These are phyloP conservation scores for Cicer pinnatifidum DNA, from an alignment of 306 rosid species.

Conservation along the genomic window DNA sequence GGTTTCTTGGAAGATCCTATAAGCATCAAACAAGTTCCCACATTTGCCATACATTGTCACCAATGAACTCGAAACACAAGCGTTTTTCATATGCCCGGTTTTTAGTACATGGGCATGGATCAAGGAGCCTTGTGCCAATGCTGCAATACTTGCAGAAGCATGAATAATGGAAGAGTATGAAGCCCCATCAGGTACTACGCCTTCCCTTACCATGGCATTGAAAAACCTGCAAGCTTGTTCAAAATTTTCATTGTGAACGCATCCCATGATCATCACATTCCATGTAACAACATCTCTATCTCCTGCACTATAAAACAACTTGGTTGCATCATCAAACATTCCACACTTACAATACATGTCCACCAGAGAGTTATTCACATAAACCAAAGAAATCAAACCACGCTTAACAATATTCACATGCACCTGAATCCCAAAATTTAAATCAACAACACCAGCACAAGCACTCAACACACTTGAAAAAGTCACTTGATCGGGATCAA, in stretches of 20 bases:
- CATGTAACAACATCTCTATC: conserved; percentile 61
- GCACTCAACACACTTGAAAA: conserved; percentile 62
- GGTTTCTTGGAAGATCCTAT: conserved; percentile 50
- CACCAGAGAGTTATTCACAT: conserved; percentile 59
- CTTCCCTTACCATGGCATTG: conserved; percentile 58
- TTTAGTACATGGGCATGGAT: conserved; percentile 59
- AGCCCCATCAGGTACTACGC: conserved; percentile 57
- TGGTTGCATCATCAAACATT: conserved; percentile 49
- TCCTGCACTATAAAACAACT: conserved; percentile 54
- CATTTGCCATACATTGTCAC: conserved; percentile 70
- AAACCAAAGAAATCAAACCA: conserved; percentile 53
- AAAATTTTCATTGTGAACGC: conserved; percentile 46
- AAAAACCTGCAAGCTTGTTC: conserved; percentile 60
- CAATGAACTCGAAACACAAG: conserved; percentile 57
- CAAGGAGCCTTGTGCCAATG: conserved; percentile 55
- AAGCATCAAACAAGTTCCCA: conserved; percentile 59
- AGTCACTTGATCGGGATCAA: conserved; percentile 59
- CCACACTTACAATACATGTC: conserved; percentile 66
- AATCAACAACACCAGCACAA: conserved; percentile 52
- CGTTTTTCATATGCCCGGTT: conserved; percentile 52
- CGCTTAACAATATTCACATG: conserved; percentile 59
- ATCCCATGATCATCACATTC: conserved; percentile 64
- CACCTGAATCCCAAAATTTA: conserved; percentile 60
- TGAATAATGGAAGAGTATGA: conserved; percentile 61
- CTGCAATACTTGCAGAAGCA: conserved; percentile 60